A percentile compares a stretch with the other conserved stretches of the same genome.
phyloP scores from a whole-genome alignment of 192 early-diverging fungal species.

The Dissophora globulifera region DNA sequence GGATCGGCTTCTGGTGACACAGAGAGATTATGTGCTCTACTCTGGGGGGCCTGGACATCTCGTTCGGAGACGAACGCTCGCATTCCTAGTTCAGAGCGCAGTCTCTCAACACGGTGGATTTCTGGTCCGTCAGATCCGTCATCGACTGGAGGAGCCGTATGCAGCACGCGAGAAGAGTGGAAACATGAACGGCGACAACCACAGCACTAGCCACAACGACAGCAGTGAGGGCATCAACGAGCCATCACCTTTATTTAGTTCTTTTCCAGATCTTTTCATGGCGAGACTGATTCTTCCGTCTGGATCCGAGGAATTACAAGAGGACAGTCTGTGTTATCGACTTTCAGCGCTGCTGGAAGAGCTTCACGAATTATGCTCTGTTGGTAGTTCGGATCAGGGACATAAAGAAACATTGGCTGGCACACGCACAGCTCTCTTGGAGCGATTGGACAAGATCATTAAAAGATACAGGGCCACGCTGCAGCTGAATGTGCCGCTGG shows the following conservation, averaged over 20 bases:
- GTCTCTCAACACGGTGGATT: background rate
- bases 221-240: too few relatives aligned
- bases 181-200: background rate
- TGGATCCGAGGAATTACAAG: background rate
- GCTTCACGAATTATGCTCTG: background rate
- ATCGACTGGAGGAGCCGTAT: background rate
- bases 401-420: background rate
- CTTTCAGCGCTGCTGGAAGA: background rate
- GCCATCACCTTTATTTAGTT: too few relatives aligned
- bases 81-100: conserved; percentile 8
- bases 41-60: conserved; percentile 6
- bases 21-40: conserved; percentile 3
- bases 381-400: background rate
- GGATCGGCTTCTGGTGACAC: background rate
- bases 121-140: background rate
- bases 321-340: background rate
- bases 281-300: background rate
- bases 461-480: background rate
- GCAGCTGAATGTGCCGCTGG: background rate
- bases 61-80: conserved; percentile 4
- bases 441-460: too few relatives aligned
- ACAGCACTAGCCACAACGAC: too few relatives aligned
- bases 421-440: too few relatives aligned
- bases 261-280: background rate
- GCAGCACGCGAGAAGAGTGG: background rate